Percentiles rank a stretch among this genome's conserved stretches.
Evolutionary conservation across 306 rosid genomes (phyloP).

Genomic region (Canavalia gladiata): DNA sequence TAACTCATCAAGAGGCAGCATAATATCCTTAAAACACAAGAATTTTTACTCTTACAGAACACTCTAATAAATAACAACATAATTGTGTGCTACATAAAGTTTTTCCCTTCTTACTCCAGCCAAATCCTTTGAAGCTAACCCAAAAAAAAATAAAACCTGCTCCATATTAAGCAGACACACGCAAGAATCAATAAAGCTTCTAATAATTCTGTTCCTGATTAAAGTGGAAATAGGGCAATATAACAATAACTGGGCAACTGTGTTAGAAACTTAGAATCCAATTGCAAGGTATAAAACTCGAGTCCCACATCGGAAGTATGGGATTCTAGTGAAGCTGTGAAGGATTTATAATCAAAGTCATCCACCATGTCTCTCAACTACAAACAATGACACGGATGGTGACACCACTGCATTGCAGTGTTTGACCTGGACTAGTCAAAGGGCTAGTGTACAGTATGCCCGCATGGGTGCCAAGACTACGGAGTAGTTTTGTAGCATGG

Average conservation of each 20-base stretch:
- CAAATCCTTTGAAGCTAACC: constrained; percentile 6
- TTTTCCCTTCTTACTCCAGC: constrained; percentile 25
- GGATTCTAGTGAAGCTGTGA: no score
- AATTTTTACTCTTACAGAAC: constrained; percentile 14
- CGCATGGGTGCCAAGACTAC: no score
- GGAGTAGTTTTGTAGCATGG: no score
- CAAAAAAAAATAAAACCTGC: constrained; percentile 16
- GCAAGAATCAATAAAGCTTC: constrained; percentile 30
- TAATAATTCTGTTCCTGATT: not conserved
- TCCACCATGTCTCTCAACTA: no score
- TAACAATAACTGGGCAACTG: not conserved
- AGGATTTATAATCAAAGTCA: no score
- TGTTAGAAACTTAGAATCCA: no score
- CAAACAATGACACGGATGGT: no score
- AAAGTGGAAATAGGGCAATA: not conserved
- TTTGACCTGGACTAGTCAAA: no score
- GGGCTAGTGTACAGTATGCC: no score
- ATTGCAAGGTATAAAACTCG: no score
- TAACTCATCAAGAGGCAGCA: constrained; percentile 31
- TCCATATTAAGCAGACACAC: constrained; percentile 14
- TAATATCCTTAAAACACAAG: constrained; percentile 14
- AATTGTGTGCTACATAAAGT: constrained; percentile 1
- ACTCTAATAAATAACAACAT: not conserved
- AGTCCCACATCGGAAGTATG: no score
- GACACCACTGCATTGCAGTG: no score